Base-by-base conservation (phyloP, 768 basidiomycete genomes). In the Chalciporus pseudorubinellus region DNA sequence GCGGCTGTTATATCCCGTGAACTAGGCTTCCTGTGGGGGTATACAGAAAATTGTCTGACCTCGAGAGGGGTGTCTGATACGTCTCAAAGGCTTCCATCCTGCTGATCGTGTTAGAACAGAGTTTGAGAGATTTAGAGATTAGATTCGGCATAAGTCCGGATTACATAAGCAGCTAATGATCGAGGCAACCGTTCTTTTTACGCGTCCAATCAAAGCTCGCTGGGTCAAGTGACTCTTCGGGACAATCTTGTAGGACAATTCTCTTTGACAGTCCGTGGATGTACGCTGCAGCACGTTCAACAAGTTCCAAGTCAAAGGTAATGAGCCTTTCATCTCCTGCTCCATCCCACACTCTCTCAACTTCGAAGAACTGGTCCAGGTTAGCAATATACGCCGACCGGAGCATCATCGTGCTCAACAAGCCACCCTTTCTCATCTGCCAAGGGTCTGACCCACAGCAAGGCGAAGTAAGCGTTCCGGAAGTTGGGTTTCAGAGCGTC, bases 51-150 rank as follows among this genome's bases (percentile, higher is more conserved):
- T 18, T n/a, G 6, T 38, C 69, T 55, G 20, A 89, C 89, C 88
- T 91, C 19, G 89, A 83, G 31, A 92, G 78, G 3, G 89, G 89
- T 2, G 88, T 89, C 62, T 90, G 89, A 58, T 92, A 92, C 1
- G 80, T 84, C 59, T 89, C 77, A 55, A 81, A 81, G 34, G 71
- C 70, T 48, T 87, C 86, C 85, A 87, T 84, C 11, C 21, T 45
- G 39, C 3, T 5, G 5, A 44, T 19, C 5, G 22, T 19, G 14
- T 26, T 21, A 42, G 29, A 16, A 10, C 8, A 39, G 5, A 26
- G 9, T 16, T 13, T 26, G 24, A 39, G 21, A 60, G n/a, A 34
- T 48, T 45, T 10, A 24, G 18, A 20, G 33, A 53, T 58, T 46
- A 51, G 53, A 48, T 58, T 20, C 26, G 41, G 46, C 24, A 29